Percentiles rank a stretch among this genome's conserved stretches.
Conservation (phyloP, 169 alveolate genomes). For the Plasmodium cynomolgi region DNA sequence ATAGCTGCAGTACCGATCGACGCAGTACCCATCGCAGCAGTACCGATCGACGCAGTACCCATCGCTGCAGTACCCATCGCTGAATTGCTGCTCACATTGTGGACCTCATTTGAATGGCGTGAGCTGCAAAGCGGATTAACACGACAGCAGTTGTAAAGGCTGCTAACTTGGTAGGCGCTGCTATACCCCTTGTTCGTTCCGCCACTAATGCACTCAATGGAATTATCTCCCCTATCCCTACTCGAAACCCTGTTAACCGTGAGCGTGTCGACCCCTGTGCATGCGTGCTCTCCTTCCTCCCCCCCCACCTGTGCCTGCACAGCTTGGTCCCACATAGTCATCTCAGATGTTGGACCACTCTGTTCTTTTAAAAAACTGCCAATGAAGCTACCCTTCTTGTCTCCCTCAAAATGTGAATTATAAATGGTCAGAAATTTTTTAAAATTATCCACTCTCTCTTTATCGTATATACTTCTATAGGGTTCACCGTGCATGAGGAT, state of each 20-base stretch:
- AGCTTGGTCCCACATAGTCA: background rate
- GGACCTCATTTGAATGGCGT: background rate
- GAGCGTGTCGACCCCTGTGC: background rate
- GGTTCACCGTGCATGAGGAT: background rate
- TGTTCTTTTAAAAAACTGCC: background rate
- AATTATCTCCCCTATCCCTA: background rate
- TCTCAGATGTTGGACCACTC: background rate
- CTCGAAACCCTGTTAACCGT: too few species aligned
- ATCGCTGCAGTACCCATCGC: background rate
- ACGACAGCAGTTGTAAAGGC: background rate
- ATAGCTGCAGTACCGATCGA: too few species aligned
- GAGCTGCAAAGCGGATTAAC: background rate
- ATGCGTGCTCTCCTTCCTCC: background rate
- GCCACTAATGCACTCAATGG: background rate
- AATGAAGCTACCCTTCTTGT: background rate
- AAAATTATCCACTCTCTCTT: conserved; percentile 20
- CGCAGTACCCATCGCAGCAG: background rate
- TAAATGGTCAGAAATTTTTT: conserved; percentile 1
- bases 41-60: background rate
- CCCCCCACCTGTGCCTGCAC: background rate
- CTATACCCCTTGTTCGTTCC: background rate
- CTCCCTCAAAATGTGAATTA: conserved; percentile 7
- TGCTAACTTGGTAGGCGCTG: background rate
- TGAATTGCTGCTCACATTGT: background rate
- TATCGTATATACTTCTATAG: background rate